Evolutionary conservation across 169 alveolate genomes (phyloP), one percentile per base, ranked within the genome.

Genomic region (Eimeria sp.): DNA sequence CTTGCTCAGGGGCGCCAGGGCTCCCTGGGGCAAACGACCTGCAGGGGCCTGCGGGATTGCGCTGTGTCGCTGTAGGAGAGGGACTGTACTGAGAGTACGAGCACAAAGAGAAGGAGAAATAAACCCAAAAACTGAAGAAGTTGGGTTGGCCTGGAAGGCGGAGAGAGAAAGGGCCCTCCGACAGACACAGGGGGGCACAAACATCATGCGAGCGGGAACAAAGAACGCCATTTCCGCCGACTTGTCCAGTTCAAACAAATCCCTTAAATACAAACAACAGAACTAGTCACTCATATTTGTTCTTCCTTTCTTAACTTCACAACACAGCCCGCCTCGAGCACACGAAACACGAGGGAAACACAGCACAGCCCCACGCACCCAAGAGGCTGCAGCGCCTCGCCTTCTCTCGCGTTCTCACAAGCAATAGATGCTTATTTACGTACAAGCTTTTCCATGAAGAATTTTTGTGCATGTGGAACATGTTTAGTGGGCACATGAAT

Each of bases 161-260:
- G 92, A 67, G 25, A 84, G 92, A 54, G 72, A 30, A 16, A 58
- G 40, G 45, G 92, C 92, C 80, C 92, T 3, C 45, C 78, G 76
- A n/a, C 92, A 84, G 22, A 49, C 63, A 13, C 49, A 76, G 43
- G 61, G 30, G 45, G 78, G 92, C 78, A 57, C 20, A 47, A 84
- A 18, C 75, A 58, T 58, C 30, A 22, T 30, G 14, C 92, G 65
- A 2, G 61, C 9, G 20, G 92, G 72, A 16, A 47, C 25, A 51
- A 80, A 80, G 70, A 54, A 80, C 49, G 72, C 72, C 89, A 54
- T 80, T 51, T 80, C 16, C 72, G 16, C 25, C 1, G 18, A 40
- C 4, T 75, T 43, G 7, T 43, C 45, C 18, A 7, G 2, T 11
- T 7, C n/a, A 67, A 67, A 67, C 49, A 27, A 30, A 67, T 75